Conservation (phyloP, 306 rosid genomes). For the Mucuna pruriens region DNA sequence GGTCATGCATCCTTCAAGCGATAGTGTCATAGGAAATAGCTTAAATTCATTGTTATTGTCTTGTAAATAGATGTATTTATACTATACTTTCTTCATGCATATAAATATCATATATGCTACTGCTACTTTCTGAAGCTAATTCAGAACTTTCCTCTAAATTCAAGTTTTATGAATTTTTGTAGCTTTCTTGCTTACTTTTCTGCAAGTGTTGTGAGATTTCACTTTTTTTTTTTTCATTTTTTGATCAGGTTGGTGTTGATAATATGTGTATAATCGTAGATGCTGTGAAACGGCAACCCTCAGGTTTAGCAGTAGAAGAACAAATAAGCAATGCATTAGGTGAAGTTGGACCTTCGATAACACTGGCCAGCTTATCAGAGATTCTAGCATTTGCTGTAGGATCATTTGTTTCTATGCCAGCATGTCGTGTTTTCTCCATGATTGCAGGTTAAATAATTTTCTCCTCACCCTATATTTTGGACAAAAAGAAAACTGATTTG, state of each 20-base stretch:
- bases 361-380: slow-evolving; percentile 93
- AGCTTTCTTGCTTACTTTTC: slow-evolving; percentile 8
- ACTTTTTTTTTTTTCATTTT: slow-evolving; percentile 33
- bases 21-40: too few species aligned
- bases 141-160: not conserved
- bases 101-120: too few species aligned
- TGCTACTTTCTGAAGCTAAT: too few species aligned
- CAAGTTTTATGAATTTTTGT: not conserved
- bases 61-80: too few species aligned
- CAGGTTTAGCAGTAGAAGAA: slow-evolving; percentile 72
- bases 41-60: too few species aligned
- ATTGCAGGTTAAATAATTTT: slow-evolving; percentile 75
- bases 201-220: slow-evolving; percentile 26
- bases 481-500: not conserved
- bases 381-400: slow-evolving; percentile 96
- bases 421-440: slow-evolving; percentile 98
- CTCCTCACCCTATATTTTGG: slow-evolving; percentile 12
- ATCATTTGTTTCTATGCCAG: slow-evolving; percentile 93
- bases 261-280: slow-evolving; percentile 97
- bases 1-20: too few species aligned
- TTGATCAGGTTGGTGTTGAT: slow-evolving; percentile 93
- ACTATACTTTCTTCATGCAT: too few species aligned
- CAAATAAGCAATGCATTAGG: slow-evolving; percentile 82
- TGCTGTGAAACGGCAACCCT: slow-evolving; percentile 85
- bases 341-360: slow-evolving; percentile 97